A percentile compares a stretch with the other conserved stretches of the same genome.
Conservation (phyloP, 2,329 filamentous ascomycete genomes). For the Colletotrichum coccodes region DNA sequence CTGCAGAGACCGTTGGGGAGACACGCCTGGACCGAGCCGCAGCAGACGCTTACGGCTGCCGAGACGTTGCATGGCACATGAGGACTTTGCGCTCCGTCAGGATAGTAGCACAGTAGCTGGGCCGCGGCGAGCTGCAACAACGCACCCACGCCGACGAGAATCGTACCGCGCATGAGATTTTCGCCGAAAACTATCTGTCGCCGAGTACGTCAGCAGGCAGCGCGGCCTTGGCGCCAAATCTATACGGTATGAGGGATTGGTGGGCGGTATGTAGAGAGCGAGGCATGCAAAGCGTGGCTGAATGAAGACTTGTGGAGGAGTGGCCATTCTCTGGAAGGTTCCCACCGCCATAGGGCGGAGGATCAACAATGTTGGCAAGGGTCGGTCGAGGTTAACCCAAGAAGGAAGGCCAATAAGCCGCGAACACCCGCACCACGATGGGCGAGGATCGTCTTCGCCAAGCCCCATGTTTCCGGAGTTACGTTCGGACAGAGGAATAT, state of each 20-base stretch:
- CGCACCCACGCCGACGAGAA: neutral
- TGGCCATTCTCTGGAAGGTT: neutral
- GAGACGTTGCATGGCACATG: slow-evolving; percentile 2
- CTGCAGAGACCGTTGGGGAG: neutral
- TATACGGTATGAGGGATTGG: too few species aligned
- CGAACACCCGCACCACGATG: neutral
- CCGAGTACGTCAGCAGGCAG: too few species aligned
- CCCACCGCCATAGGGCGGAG: neutral
- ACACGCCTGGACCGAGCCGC: neutral
- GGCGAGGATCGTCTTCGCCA: neutral
- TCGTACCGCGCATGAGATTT: neutral
- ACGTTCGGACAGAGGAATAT: too few species aligned
- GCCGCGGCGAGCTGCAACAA: neutral
- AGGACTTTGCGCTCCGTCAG: neutral
- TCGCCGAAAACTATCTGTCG: neutral
- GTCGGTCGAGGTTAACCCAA: neutral
- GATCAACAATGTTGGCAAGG: neutral
- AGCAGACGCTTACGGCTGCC: slow-evolving; percentile 7
- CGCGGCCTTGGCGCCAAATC: too few species aligned
- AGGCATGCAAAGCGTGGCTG: neutral
- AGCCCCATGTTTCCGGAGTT: too few species aligned
- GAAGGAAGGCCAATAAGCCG: neutral
- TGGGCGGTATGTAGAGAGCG: too few species aligned
- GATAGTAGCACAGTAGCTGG: slow-evolving; percentile 1
- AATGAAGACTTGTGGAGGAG: neutral